A percentile compares a stretch with the other conserved stretches of the same genome.
These are phyloP conservation scores for Microcyclospora tardicrescens DNA, from an alignment of 2,329 filamentous ascomycete genomes.

Conservation along the genomic window DNA sequence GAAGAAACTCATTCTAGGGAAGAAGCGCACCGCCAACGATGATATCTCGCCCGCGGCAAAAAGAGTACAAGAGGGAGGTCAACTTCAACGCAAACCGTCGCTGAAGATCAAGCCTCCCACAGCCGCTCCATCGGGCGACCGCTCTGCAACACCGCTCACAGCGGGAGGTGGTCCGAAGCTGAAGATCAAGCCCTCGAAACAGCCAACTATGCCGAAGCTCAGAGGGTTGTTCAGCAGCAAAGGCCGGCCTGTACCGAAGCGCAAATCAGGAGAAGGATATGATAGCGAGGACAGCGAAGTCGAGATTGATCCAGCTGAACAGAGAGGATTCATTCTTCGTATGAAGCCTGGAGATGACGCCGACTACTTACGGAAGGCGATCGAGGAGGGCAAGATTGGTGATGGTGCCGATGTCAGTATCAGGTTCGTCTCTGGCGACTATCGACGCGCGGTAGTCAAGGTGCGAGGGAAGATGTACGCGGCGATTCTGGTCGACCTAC, in stretches of 20 bases:
- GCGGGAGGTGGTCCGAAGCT: slow-evolving; percentile 3
- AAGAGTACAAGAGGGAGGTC: slow-evolving; percentile 13
- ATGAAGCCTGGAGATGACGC: slow-evolving; percentile 79
- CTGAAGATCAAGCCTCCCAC: slow-evolving; percentile 23
- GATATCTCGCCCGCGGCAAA: slow-evolving; percentile 22
- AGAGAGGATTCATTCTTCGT: slow-evolving; percentile 78
- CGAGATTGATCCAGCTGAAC: slow-evolving; percentile 74
- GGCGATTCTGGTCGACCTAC: slow-evolving; percentile 67
- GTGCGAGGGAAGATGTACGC: slow-evolving; percentile 62
- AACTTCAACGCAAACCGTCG: slow-evolving; percentile 15
- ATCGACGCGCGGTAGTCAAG: slow-evolving; percentile 58
- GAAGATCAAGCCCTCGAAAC: background rate
- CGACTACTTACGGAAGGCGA: slow-evolving; percentile 64
- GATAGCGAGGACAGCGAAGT: slow-evolving; percentile 91
- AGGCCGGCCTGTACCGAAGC: slow-evolving; percentile 35
- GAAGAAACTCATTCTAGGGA: slow-evolving; percentile 14
- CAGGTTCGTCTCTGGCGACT: slow-evolving; percentile 63
- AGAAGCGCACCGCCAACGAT: slow-evolving; percentile 23
- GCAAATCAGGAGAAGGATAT: slow-evolving; percentile 76
- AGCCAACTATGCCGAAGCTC: slow-evolving; percentile 1
- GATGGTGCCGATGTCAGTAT: slow-evolving; percentile 68
- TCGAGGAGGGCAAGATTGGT: slow-evolving; percentile 68
- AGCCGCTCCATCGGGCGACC: slow-evolving; percentile 6
- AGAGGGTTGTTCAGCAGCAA: slow-evolving; percentile 7
- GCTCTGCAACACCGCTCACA: background rate